phyloP scores from a whole-genome alignment of 1,139 yeast species.

The Blastobotrys serpentis region DNA sequence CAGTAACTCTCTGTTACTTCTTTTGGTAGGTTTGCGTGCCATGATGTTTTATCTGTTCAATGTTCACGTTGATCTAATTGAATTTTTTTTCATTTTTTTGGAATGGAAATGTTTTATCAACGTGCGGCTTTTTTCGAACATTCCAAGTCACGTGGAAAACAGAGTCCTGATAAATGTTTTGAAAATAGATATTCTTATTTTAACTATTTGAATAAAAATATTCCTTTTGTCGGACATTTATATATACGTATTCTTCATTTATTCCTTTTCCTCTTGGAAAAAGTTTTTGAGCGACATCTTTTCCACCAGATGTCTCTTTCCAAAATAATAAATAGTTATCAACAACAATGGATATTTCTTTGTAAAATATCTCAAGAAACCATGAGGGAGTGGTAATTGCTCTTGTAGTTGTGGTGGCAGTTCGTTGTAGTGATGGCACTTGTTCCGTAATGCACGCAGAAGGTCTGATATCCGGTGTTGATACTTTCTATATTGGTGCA shows the following conservation, averaged over 20 bases:
- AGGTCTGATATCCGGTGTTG: conserved; percentile 53
- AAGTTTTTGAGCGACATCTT: conserved; percentile 58
- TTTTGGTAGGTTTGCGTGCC: conserved; percentile 2
- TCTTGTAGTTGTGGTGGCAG: conserved; percentile 59
- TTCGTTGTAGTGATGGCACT: conserved; percentile 90
- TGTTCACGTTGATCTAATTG: not conserved
- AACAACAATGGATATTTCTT: conserved; percentile 72
- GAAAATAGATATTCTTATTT: no score
- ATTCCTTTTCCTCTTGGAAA: conserved; percentile 35
- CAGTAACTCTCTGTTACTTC: conserved; percentile 70
- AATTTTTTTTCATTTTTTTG: no score
- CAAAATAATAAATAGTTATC: conserved; percentile 70
- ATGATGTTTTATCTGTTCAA: not conserved
- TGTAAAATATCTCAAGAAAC: conserved; percentile 75
- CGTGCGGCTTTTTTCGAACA: conserved; percentile 7
- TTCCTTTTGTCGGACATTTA: no score
- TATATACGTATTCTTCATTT: not conserved
- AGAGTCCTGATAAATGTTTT: no score
- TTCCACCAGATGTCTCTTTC: conserved; percentile 53
- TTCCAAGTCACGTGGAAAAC: no score
- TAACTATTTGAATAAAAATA: no score
- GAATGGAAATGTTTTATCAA: not conserved
- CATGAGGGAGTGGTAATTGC: conserved; percentile 78
- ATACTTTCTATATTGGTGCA: conserved; percentile 89
- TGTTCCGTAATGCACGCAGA: conserved; percentile 84